These are phyloP conservation scores for Calonectria fujianensis DNA, from an alignment of 2,329 filamentous ascomycete genomes.

Conservation along the genomic window DNA sequence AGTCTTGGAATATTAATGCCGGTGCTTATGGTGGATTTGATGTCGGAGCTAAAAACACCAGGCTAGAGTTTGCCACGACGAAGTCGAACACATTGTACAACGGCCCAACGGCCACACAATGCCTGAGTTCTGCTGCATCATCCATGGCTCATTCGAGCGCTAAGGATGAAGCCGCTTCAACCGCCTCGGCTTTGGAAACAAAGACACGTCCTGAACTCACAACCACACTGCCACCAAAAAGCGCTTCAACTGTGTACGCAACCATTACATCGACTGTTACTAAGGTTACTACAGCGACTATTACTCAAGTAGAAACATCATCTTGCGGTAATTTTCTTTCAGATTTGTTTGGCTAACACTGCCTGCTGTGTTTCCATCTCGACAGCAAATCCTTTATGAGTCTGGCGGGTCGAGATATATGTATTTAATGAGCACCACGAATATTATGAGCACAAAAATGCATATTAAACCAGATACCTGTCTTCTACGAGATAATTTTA, in stretches of 20 bases:
- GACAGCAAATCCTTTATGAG: no score
- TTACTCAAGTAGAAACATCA: not conserved
- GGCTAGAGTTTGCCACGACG: not conserved
- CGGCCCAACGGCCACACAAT: constrained; percentile 25
- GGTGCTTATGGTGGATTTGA: constrained; percentile 22
- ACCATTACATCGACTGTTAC: not conserved
- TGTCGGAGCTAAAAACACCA: constrained; percentile 1
- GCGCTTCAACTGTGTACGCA: not conserved
- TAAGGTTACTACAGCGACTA: not conserved
- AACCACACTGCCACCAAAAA: not conserved
- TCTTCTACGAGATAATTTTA: no score
- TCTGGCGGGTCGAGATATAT: no score
- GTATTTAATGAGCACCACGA: no score
- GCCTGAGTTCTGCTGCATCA: not conserved
- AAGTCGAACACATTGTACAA: constrained; percentile 17
- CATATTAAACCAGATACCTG: no score
- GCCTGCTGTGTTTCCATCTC: not conserved
- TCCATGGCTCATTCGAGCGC: not conserved
- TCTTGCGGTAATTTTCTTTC: not conserved
- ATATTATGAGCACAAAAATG: no score
- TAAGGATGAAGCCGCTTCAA: not conserved
- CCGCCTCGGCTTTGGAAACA: not conserved
- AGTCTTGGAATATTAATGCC: constrained; percentile 34
- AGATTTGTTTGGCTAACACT: not conserved
- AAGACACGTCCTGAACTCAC: not conserved